Conservation (phyloP, 2,329 filamentous ascomycete species). For the Beauveria sp. region DNA sequence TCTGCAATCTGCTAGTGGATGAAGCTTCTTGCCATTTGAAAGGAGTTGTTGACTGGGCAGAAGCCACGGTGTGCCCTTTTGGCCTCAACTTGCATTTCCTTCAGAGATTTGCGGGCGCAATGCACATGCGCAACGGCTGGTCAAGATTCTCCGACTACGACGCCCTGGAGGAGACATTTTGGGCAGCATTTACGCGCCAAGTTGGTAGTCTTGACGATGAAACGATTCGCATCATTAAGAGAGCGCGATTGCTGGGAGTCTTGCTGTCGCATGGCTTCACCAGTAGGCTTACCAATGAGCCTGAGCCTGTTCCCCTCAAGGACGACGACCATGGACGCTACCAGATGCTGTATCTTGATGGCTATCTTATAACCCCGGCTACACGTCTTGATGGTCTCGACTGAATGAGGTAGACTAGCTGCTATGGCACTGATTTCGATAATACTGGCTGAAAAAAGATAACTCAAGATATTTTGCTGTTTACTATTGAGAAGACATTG, state of each 20-base stretch:
- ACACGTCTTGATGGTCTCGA: slow-evolving; percentile 13
- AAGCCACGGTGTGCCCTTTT: slow-evolving; percentile 32
- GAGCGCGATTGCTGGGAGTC: slow-evolving; percentile 26
- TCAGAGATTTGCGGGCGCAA: slow-evolving; percentile 23
- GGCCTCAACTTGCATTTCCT: slow-evolving; percentile 30
- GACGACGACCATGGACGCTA: slow-evolving; percentile 31
- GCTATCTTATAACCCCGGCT: slow-evolving; percentile 25
- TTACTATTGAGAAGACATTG: no score
- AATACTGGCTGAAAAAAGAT: no score
- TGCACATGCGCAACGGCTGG: slow-evolving; percentile 29
- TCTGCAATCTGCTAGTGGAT: slow-evolving; percentile 33
- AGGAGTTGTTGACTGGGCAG: slow-evolving; percentile 35
- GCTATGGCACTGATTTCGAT: no score
- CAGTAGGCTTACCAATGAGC: slow-evolving; percentile 28
- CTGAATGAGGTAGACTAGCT: no score
- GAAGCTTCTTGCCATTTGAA: slow-evolving; percentile 26
- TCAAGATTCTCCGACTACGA: slow-evolving; percentile 26
- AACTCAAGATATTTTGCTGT: no score
- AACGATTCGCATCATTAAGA: slow-evolving; percentile 20
- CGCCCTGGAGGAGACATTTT: slow-evolving; percentile 22
- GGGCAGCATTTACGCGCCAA: slow-evolving; percentile 23
- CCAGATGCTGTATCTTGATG: slow-evolving; percentile 30
- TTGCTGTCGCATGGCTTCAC: slow-evolving; percentile 30
- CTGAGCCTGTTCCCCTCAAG: slow-evolving; percentile 25
- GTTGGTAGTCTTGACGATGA: slow-evolving; percentile 21